A percentile compares a stretch with the other conserved stretches of the same genome.
phyloP scores from a whole-genome alignment of 768 basidiomycete species.

The Auricularia sp. region DNA sequence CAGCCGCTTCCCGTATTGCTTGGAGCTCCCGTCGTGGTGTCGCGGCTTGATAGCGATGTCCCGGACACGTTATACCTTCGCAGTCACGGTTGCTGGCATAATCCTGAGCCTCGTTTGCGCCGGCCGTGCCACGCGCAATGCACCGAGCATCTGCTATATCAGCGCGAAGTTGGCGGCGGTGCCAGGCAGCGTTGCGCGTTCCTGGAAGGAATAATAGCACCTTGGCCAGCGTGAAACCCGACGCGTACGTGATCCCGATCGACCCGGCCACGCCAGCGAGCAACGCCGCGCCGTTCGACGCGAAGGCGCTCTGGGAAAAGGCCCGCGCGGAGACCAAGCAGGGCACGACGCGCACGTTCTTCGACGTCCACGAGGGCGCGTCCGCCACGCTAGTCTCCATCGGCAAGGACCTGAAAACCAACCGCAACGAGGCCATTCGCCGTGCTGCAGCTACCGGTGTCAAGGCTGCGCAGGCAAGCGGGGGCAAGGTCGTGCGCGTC shows the following conservation, averaged over 20 bases:
- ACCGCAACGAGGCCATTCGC: background rate
- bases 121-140: background rate
- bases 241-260: constrained; percentile 47
- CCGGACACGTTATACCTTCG: background rate
- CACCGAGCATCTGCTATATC: background rate
- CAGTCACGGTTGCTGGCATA: background rate
- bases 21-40: too few species aligned
- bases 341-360: constrained; percentile 58
- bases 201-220: background rate
- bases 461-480: constrained; percentile 15
- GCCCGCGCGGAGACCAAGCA: constrained; percentile 37
- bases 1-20: background rate
- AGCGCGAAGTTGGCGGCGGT: background rate
- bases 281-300: constrained; percentile 29
- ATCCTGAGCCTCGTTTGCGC: background rate
- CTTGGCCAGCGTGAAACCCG: background rate
- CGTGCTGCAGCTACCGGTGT: background rate
- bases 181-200: background rate
- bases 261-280: constrained; percentile 33
- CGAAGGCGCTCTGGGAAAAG: constrained; percentile 42
- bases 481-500: constrained; percentile 46
- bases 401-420: background rate
- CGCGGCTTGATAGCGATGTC: too few species aligned
- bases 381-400: background rate
- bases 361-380: constrained; percentile 27